Evolutionary conservation across 257 asterid genomes (phyloP), one percentile per base, ranked within the genome.

Genomic region (Jaltomata sinuosa): DNA sequence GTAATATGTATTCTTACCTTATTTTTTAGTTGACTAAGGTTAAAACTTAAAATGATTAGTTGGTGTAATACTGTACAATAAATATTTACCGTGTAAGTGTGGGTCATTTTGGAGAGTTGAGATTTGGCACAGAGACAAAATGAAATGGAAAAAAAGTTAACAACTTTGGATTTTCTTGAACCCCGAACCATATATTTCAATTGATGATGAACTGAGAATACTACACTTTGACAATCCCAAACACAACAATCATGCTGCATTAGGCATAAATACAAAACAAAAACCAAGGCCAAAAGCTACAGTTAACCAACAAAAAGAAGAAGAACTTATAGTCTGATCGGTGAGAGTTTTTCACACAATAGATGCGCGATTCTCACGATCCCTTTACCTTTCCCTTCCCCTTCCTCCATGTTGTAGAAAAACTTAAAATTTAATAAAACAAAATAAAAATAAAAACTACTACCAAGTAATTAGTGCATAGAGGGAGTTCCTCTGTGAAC

Each of bases 401-500:
- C 42, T 32, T 77, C 19, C 81, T 14, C 27, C 83, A 31, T 79
- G 22, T 79, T 53, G 21, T 12, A 31, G 14, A 71, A 11, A 6
- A 22, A 12, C 27, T 68, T 36, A 36, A 34, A 68, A 36, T 11
- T 61, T 14, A 27, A 11, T 2, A 27, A 27, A 47, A 11, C 10
- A 36, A 47, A 47, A 61, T 22, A 5, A 22, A 57, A 61, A 11
- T 12, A 11, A 29, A 16, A 62, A 29, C 49, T 67, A 27, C 57
- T 45, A 45, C 80, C 36, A 42, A 74, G 22, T 74, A 22, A 71
- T 27, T 10, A 62, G 29, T 27, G 59, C 38, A 74, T 50, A 83
- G 36, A 86, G 52, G 72, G 67, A 78, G 82, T 15, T 54, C 22
- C 22, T 72, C 89, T 57, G 38, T 80, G 53, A 68, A 72, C 7